Percentiles rank a stretch among this genome's conserved stretches.
Evolutionary conservation across 352 stramenopile genomes (phyloP).

Genomic region (Pythium oligandrum): DNA sequence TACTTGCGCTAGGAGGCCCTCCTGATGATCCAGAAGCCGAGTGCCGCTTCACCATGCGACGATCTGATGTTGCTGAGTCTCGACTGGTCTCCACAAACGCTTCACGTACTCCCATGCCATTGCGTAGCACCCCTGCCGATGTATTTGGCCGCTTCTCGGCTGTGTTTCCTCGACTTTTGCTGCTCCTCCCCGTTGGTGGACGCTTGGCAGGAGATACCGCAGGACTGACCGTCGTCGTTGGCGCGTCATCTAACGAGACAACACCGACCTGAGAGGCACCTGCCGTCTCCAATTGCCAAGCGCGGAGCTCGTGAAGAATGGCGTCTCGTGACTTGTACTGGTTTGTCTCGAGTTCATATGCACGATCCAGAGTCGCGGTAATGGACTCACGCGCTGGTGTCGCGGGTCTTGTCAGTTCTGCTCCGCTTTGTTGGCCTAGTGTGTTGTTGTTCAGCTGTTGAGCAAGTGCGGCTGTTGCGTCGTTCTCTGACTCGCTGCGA

Average conservation of each 20-base stretch:
- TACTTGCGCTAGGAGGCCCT: not conserved
- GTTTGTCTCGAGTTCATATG: constrained; percentile 51
- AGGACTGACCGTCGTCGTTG: constrained; percentile 13
- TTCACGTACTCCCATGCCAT: constrained; percentile 34
- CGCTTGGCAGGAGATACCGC: constrained; percentile 16
- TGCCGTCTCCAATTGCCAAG: constrained; percentile 59
- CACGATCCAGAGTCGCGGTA: constrained; percentile 72
- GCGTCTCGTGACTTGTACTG: constrained; percentile 59
- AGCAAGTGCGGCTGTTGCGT: constrained; percentile 5
- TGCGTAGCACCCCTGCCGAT: constrained; percentile 41
- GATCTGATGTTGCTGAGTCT: too few relatives aligned
- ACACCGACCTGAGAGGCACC: constrained; percentile 36
- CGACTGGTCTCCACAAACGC: constrained; percentile 39
- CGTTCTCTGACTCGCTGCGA: constrained; percentile 51
- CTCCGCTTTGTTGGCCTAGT: too few relatives aligned
- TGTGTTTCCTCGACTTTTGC: constrained; percentile 3
- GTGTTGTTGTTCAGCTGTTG: too few relatives aligned
- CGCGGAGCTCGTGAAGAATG: constrained; percentile 58
- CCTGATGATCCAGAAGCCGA: too few relatives aligned
- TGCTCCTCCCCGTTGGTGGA: constrained; percentile 6
- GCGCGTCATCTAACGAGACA: constrained; percentile 11
- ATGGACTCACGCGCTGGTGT: constrained; percentile 68
- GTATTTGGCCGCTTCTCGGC: constrained; percentile 42
- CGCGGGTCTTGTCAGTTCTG: constrained; percentile 17
- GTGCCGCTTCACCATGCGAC: too few relatives aligned